Percentiles rank a stretch among this genome's conserved stretches.
These are phyloP conservation scores for Candida michaelii DNA, from an alignment of 805 yeast species.

Conservation along the genomic window DNA sequence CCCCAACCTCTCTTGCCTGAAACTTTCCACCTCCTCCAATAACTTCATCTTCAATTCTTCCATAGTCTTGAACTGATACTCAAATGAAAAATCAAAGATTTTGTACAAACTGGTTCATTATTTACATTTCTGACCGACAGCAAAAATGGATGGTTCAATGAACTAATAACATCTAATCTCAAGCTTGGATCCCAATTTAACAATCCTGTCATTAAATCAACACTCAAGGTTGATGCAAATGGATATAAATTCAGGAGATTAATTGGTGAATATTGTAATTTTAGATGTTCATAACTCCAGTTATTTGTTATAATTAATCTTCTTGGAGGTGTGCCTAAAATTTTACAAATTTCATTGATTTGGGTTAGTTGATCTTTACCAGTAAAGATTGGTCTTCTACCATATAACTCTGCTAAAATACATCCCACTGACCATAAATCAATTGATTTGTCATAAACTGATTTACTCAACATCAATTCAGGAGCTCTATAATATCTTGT, in stretches of 20 bases:
- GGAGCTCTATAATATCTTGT: slow-evolving; percentile 97
- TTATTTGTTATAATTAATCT: slow-evolving; percentile 34
- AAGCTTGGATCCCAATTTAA: slow-evolving; percentile 62
- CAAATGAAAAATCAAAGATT: slow-evolving; percentile 69
- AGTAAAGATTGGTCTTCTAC: slow-evolving; percentile 74
- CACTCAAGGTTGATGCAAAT: slow-evolving; percentile 52
- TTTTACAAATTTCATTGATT: slow-evolving; percentile 61
- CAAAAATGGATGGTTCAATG: slow-evolving; percentile 60
- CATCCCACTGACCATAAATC: slow-evolving; percentile 97
- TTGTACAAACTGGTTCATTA: slow-evolving; percentile 55
- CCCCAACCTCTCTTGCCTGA: slow-evolving; percentile 1
- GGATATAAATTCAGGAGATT: slow-evolving; percentile 62
- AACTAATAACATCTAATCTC: slow-evolving; percentile 56
- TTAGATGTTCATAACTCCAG: slow-evolving; percentile 33
- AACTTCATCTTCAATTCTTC: slow-evolving; percentile 47
- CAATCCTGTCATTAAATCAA: slow-evolving; percentile 52
- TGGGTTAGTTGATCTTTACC: slow-evolving; percentile 77
- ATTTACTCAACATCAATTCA: slow-evolving; percentile 64
- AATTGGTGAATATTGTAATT: slow-evolving; percentile 38
- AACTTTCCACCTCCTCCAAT: slow-evolving; percentile 48
- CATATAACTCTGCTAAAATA: slow-evolving; percentile 80
- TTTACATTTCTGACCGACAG: slow-evolving; percentile 48
- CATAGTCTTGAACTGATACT: slow-evolving; percentile 23
- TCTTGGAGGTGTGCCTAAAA: slow-evolving; percentile 69
- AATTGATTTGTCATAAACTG: slow-evolving; percentile 60